Base-by-base conservation (phyloP, 768 basidiomycete genomes). In the Russula foetens region DNA sequence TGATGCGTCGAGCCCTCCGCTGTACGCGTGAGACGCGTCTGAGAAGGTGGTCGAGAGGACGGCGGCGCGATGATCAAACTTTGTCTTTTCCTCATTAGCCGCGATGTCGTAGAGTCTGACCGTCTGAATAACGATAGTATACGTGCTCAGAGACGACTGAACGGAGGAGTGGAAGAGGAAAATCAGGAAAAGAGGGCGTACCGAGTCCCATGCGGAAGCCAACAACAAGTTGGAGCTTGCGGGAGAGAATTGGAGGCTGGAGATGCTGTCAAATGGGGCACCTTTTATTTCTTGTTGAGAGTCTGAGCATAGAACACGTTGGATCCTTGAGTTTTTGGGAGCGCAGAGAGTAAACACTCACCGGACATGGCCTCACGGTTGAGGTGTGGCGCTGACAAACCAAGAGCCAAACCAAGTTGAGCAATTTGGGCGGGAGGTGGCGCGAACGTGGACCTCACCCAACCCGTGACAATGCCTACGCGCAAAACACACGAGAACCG, bases 151-250 rank as follows among this genome's bases (percentile, higher is more conserved):
- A 56, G 57, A 47, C 60, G 39, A 29, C 46, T 59, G 58, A 26
- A 48, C 51, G 58, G 56, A 59, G 45, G 66, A 75, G 29, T 67
- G 80, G n/a, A 21, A 11, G 82, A 64, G 46, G 58, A 66, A 62
- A 55, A 53, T 59, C 17, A 26, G 23, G 60, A 21, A 64, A 63
- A 31, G 63, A 62, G 62, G 50, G 67, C 81, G 65, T 56, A 83
- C 82, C 24, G 90, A 83, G 72, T 98, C 96, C 96, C 96, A 98
- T 62, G 90, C 88, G 14, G 91, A 84, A 19, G 90, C 90, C 0
- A 98, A 75, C 1, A 98, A 75, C 21, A 88, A 84, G 56, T 88
- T 79, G 2, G 93, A 86, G 70, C 88, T 82, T 3, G 79, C 78
- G 1, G 92, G 89, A 23, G 92, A 91, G 72, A 89, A 98, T 33